Evolutionary conservation across 2,329 filamentous ascomycete species (phyloP).

Genomic region (Xylariales sp.): DNA sequence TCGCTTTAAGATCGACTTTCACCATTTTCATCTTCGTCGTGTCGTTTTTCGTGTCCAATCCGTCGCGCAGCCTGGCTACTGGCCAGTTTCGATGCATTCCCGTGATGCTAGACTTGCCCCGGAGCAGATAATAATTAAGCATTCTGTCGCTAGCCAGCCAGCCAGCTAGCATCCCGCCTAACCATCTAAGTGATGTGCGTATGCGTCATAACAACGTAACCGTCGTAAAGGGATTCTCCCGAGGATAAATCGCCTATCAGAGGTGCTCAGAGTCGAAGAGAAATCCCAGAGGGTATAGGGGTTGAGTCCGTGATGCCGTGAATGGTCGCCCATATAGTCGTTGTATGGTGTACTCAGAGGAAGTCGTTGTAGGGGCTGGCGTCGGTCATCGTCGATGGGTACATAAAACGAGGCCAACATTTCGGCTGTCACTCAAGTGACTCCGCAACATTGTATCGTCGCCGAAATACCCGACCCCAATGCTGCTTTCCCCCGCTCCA

Average conservation of each 20-base stretch:
- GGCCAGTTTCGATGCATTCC: neutral
- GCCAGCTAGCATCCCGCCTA: constrained; percentile 16
- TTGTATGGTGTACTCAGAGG: constrained; percentile 31
- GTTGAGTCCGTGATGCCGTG: constrained; percentile 30
- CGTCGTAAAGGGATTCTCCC: constrained; percentile 27
- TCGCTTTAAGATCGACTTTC: constrained; percentile 6
- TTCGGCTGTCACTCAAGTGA: no score
- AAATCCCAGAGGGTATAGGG: constrained; percentile 29
- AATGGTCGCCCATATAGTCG: constrained; percentile 32
- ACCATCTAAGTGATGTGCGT: constrained; percentile 28
- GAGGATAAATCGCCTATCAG: constrained; percentile 14
- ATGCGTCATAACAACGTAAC: constrained; percentile 33
- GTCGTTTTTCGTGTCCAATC: constrained; percentile 10
- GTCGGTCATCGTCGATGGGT: constrained; percentile 26
- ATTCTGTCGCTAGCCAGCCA: constrained; percentile 9
- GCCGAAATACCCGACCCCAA: constrained; percentile 18
- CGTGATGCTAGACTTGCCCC: neutral
- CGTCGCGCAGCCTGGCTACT: constrained; percentile 1
- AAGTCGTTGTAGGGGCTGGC: constrained; percentile 16
- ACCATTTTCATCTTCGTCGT: constrained; percentile 6
- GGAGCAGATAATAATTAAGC: constrained; percentile 6
- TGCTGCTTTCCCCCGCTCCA: constrained; percentile 9
- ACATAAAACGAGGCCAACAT: constrained; percentile 17
- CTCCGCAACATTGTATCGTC: no score
- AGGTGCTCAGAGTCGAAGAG: constrained; percentile 17